Base-by-base conservation (phyloP, 176 grass and related monocot species). In the Ensete glaucum region DNA sequence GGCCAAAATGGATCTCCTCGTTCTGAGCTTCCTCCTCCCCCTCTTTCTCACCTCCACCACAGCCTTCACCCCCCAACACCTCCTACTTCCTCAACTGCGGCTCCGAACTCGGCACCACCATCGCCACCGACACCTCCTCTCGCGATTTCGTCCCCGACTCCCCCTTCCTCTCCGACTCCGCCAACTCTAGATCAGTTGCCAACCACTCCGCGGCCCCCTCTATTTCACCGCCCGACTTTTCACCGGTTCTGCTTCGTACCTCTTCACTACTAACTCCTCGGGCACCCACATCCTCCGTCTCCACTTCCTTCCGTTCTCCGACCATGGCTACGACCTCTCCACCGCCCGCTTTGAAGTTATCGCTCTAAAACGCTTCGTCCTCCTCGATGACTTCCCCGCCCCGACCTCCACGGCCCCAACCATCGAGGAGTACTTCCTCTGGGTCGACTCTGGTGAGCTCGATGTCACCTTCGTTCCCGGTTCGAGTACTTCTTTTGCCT, bases 391-490 rank as follows among this genome's bases (percentile, higher is more conserved):
- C 77, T 93, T 89, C 77, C 54, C 74, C 51, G 83, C 83, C 23
- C 25, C 73, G 52, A 23, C 79, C 57, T 53, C 17, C 27, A 5
- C 70, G 11, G 13, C 43, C 26, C 83, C 73, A 14, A 68, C 71
- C 25, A 78, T 93, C 71, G 85, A 87, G 63, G 94, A 97, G 77
- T 97, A 87, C 80, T 88, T 93, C 72, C 48, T 97, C 49, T 82
- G 81, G 57, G 29, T 62, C 0, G 52, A 19, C 52, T 17, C 67
- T 9, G 27, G 6, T 22, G 43, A 50, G 14, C 22, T 90, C 20
- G 22, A 60, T 21, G 22, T 86, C 73, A 9, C 56, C 11, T 86
- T 90, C 71, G 11, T 34, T n/a, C 78, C 88, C 2, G 4, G 13
- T 16, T 52, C 69, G 2, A 1, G 16, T 20, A 50, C 63, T 12